Base-by-base conservation (phyloP, 2,329 filamentous ascomycete genomes). In the Tricladium varicosporioides region DNA sequence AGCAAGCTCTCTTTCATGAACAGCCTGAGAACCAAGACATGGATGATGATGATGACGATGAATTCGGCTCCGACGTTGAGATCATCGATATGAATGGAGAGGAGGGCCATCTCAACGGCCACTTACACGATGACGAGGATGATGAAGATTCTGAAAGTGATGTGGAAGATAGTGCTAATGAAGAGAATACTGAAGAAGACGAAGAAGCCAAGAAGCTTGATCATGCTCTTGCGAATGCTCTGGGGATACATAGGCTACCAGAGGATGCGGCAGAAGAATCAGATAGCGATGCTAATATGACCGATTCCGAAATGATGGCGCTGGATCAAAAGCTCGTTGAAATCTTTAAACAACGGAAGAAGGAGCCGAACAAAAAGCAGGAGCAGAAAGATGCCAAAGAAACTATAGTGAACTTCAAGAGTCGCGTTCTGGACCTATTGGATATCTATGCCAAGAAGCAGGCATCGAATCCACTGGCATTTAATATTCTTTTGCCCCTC, bases 221-320 rank as follows among this genome's bases (percentile, higher is more conserved):
- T 65, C 84, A 86, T 43, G 87, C 91, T 54, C 82, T 97, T 27
- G 89, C 89, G 1, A 81, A 86, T 62, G 88, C 92, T 2, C 83
- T 96, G 1, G 86, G 89, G 43, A 92, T 87, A 53, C 87, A 88
- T 59, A 75, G 77, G 7, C 74, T 84, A 18, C 82, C 87, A 69
- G 81, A 85, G 53, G 82, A 85, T 60, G 74, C 73, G 14, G 80
- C 80, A 1, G 80, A 81, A 2, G 77, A 77, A 1, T 81, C 79
- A 1, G 84, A 84, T 31, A 81, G 81, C 9, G 88, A 88, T 58
- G 85, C 83, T 2, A 91, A 96, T 73, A 96, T 99, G 92, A 88
- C 91, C 60, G 93, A 97, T 74, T 92, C 93, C 15, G 88, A 96
- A 70, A 97, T 97, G 94, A 86, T 96, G 75, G 86, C 86, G 2